Evolutionary conservation across 352 stramenopile genomes (phyloP).

Genomic region (Peronosclerospora sorghi): DNA sequence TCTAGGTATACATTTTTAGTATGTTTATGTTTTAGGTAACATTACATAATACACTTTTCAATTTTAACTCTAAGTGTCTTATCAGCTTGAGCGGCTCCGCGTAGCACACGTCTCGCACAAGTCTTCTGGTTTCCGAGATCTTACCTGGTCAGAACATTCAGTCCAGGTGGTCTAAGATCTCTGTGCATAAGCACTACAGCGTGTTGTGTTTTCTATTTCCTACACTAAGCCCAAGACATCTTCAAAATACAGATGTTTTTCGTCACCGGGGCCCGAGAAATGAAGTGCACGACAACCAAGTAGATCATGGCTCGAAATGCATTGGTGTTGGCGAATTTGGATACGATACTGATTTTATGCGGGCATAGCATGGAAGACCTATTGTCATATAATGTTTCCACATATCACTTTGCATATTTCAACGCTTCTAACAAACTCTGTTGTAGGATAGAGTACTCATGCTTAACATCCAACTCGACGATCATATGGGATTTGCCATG

Average conservation of each 20-base stretch:
- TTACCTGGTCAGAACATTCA: too few relatives aligned
- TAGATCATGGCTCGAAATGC: conserved; percentile 86
- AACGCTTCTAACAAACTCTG: conserved; percentile 66
- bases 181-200: too few relatives aligned
- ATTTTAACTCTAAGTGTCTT: too few relatives aligned
- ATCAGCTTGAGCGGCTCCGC: too few relatives aligned
- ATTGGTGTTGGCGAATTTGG: conserved; percentile 90
- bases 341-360: conserved; percentile 84
- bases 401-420: conserved; percentile 46
- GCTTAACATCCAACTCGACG: conserved; percentile 69
- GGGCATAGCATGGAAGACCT: conserved; percentile 37
- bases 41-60: too few relatives aligned
- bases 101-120: too few relatives aligned
- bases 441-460: conserved; percentile 72
- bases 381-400: too few relatives aligned
- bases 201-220: too few relatives aligned
- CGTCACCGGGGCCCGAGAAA: conserved; percentile 91
- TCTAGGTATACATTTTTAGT: too few relatives aligned
- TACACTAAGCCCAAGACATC: conserved; percentile 81
- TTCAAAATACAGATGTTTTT: conserved; percentile 91
- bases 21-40: too few relatives aligned
- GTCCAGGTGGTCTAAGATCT: too few relatives aligned
- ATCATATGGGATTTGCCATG: conserved; percentile 86
- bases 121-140: too few relatives aligned
- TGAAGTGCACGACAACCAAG: conserved; percentile 87